These are phyloP conservation scores for Cornus florida DNA, from an alignment of 148 eudicot species.

Conservation along the genomic window DNA sequence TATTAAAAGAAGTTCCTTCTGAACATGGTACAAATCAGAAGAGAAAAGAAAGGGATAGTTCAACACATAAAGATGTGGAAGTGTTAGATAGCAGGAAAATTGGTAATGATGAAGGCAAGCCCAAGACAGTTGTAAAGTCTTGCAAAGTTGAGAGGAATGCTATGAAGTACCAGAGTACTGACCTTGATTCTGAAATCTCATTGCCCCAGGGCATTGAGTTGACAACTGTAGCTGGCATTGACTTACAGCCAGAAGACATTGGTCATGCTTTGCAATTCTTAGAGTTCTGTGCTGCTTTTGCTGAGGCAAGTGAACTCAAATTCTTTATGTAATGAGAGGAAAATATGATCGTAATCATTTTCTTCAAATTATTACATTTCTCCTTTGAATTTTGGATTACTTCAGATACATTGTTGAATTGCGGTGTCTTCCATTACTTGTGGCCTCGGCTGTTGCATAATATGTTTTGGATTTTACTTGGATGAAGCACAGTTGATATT, in stretches of 20 bases:
- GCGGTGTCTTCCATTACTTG: background rate
- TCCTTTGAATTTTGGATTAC: background rate
- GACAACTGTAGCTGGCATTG: conserved; percentile 56
- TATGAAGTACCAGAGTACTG: conserved; percentile 10
- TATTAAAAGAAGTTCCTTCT: conserved; percentile 5
- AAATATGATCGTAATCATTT: background rate
- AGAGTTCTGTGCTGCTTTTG: conserved; percentile 83
- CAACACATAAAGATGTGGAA: conserved; percentile 14
- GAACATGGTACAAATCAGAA: conserved; percentile 1
- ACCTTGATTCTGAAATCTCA: conserved; percentile 26
- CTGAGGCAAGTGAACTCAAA: conserved; percentile 49
- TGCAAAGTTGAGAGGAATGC: conserved; percentile 14
- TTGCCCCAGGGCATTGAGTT: conserved; percentile 70
- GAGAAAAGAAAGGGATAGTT: background rate
- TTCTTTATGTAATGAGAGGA: background rate
- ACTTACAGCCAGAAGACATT: conserved; percentile 56
- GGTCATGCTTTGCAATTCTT: conserved; percentile 82
- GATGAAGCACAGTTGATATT: conserved; percentile 2
- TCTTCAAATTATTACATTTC: background rate
- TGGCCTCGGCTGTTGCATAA: background rate
- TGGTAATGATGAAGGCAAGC: conserved; percentile 11
- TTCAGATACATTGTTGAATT: background rate
- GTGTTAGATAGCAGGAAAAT: conserved; percentile 11
- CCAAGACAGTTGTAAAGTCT: conserved; percentile 12
- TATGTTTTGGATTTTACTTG: background rate